These are phyloP conservation scores for Colletotrichum theobromicola DNA, from an alignment of 2,329 filamentous ascomycete genomes.

Conservation along the genomic window DNA sequence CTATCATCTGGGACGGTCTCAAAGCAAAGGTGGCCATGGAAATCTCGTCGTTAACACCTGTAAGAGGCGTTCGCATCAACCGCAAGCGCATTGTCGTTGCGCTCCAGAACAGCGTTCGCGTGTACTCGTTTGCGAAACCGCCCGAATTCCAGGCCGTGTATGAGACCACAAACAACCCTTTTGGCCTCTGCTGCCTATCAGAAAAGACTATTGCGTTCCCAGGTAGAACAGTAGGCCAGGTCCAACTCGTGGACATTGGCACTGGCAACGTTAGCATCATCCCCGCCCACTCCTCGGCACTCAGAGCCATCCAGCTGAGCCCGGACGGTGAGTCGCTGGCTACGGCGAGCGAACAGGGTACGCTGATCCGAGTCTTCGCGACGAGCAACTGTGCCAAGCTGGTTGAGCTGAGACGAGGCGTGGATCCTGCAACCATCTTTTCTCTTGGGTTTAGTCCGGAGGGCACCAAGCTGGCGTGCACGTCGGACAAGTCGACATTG, in stretches of 20 bases:
- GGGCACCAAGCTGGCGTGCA: slow-evolving; percentile 82
- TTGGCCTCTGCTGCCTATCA: slow-evolving; percentile 80
- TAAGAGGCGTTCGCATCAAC: slow-evolving; percentile 76
- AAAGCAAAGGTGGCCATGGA: slow-evolving; percentile 75
- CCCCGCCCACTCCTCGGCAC: slow-evolving; percentile 80
- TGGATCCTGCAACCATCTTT: slow-evolving; percentile 87
- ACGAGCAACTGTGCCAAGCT: slow-evolving; percentile 81
- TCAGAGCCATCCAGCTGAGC: slow-evolving; percentile 82
- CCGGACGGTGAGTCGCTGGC: slow-evolving; percentile 81
- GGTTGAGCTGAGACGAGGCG: slow-evolving; percentile 84
- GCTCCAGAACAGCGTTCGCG: slow-evolving; percentile 79
- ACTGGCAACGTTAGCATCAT: slow-evolving; percentile 91
- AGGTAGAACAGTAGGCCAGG: slow-evolving; percentile 84
- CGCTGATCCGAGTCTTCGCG: slow-evolving; percentile 84
- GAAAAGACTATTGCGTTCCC: slow-evolving; percentile 80
- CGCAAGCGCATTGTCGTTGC: slow-evolving; percentile 80
- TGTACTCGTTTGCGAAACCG: slow-evolving; percentile 80
- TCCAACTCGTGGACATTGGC: slow-evolving; percentile 82
- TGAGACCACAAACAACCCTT: slow-evolving; percentile 84
- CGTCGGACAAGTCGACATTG: slow-evolving; percentile 94
- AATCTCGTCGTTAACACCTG: slow-evolving; percentile 80
- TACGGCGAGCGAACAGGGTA: slow-evolving; percentile 90
- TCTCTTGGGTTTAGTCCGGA: slow-evolving; percentile 87
- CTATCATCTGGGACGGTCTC: slow-evolving; percentile 91
- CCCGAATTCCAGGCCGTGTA: slow-evolving; percentile 76